Evolutionary conservation across 768 basidiomycete species (phyloP).

Genomic region (Lactifluus piperatus): DNA sequence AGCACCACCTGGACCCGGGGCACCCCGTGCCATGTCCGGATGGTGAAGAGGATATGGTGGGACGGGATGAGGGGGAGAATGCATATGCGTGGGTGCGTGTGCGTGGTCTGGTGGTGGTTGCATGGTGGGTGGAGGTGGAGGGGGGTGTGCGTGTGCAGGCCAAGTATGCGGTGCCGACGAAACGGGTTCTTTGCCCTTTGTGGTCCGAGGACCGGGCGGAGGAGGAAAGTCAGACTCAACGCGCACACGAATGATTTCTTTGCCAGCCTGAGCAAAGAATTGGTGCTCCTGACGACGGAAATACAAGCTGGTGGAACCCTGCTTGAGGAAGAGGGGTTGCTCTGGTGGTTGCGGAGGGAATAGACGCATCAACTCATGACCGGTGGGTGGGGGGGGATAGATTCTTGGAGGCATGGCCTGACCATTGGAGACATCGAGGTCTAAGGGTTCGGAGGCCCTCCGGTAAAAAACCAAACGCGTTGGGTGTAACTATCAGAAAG

Average conservation of each 20-base stretch:
- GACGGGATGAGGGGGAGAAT: conserved; percentile 20
- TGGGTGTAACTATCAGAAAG: not conserved
- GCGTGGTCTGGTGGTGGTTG: conserved; percentile 17
- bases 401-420: conserved; percentile 43
- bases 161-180: conserved; percentile 2
- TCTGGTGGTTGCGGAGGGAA: conserved; percentile 64
- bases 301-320: conserved; percentile 61
- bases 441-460: conserved; percentile 28
- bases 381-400: conserved; percentile 69
- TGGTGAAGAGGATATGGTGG: conserved; percentile 30
- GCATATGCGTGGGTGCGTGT: conserved; percentile 13
- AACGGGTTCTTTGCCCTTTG: conserved; percentile 17
- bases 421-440: conserved; percentile 54
- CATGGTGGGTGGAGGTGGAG: conserved; percentile 23
- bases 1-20: conserved; percentile 9
- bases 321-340: conserved; percentile 42
- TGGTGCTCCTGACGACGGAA: conserved; percentile 72
- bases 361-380: conserved; percentile 79
- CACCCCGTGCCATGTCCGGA: conserved; percentile 26
- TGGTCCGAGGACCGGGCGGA: conserved; percentile 5
- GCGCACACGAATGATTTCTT: conserved; percentile 66
- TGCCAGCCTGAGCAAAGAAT: conserved; percentile 72
- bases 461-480: not conserved
- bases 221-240: conserved; percentile 53
- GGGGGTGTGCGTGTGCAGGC: conserved; percentile 17